A percentile compares a stretch with the other conserved stretches of the same genome.
Conservation (phyloP, 208 protist species). For the Novymonas esmeraldas region DNA sequence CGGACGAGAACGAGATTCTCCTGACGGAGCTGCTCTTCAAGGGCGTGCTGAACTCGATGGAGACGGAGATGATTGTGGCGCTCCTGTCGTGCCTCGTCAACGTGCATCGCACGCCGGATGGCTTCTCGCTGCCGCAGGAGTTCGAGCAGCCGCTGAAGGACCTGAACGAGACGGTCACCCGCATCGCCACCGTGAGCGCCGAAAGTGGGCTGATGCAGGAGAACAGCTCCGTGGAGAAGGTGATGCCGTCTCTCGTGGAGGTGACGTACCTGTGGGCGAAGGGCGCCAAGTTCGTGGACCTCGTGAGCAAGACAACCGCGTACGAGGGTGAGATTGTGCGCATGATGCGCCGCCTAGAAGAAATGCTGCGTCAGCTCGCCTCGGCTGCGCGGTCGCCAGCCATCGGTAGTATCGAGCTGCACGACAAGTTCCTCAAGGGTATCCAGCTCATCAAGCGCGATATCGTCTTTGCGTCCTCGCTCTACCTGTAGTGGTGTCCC, state of each 20-base stretch:
- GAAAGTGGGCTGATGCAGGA: constrained; percentile 93
- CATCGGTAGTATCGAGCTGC: constrained; percentile 98
- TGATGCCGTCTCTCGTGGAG: constrained; percentile 97
- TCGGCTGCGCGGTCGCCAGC: constrained; percentile 96
- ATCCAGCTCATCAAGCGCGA: constrained; percentile 98
- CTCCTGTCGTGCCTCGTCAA: constrained; percentile 97
- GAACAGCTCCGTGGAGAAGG: constrained; percentile 94
- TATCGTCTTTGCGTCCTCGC: constrained; percentile 99
- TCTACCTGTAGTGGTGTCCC: constrained; percentile 95
- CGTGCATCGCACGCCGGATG: constrained; percentile 93
- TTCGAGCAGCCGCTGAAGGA: constrained; percentile 91
- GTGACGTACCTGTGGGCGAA: constrained; percentile 97
- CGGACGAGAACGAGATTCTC: constrained; percentile 98
- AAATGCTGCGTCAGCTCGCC: constrained; percentile 98
- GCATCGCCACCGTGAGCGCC: constrained; percentile 92
- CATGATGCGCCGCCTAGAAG: constrained; percentile 97
- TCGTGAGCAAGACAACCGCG: constrained; percentile 97
- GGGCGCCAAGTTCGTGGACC: constrained; percentile 97
- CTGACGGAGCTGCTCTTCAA: constrained; percentile 99
- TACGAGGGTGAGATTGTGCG: constrained; percentile 99
- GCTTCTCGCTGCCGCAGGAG: constrained; percentile 83
- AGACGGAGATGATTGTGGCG: constrained; percentile 95
- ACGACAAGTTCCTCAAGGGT: constrained; percentile 98
- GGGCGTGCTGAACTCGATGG: constrained; percentile 97
- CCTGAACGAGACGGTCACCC: constrained; percentile 91